Base-by-base conservation (phyloP, 176 grass and related monocot species). In the Bothriochloa decipiens region DNA sequence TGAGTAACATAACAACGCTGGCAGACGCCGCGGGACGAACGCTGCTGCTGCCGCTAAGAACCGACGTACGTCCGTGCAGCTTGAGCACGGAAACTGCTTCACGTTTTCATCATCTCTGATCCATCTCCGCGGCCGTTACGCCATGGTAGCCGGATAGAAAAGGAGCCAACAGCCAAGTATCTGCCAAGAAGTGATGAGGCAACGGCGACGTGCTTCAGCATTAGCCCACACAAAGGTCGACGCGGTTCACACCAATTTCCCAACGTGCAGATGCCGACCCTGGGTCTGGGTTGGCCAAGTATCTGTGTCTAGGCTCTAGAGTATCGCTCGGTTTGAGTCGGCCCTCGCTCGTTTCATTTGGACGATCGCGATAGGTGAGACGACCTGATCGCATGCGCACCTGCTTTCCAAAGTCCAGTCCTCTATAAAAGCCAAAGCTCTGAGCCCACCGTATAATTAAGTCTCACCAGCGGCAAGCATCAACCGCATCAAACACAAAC, bases 231-330 rank as follows among this genome's bases (percentile, higher is more conserved):
- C 62, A 81, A 29, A 45, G 22, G 63, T 28, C 12, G 80, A 77
- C 80, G 28, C 65, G 2, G 41, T 55, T 65, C 72, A 58, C 57
- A 14, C 27, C 3, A 6, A 81, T 29, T 42, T 27, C 0, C 35
- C 28, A 64, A 29, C 78, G 72, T 47, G 72, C 85, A 35, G 36
- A 13, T 68, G 63, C 62, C 71, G 63, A 68, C 63, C 1, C 29
- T 32, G 29, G 29, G 29, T 32, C 29, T 49, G 37, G 5, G 11
- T 35, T 36, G 78, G 2, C 42, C 1, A 42, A 39, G 6, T 5
- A 39, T 39, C 42, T 27, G 3, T 11, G 27, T 32, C 29, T 32
- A 4, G 29, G 29, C 29, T 32, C 29, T 32, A 32, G 35, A 16
- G 47, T 6, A 1, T 53, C 68, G 13, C 2, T n/a, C 15, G 12